Base-by-base conservation (phyloP, 2,329 filamentous ascomycete genomes). In the Allantophomopsis cytisporea region DNA sequence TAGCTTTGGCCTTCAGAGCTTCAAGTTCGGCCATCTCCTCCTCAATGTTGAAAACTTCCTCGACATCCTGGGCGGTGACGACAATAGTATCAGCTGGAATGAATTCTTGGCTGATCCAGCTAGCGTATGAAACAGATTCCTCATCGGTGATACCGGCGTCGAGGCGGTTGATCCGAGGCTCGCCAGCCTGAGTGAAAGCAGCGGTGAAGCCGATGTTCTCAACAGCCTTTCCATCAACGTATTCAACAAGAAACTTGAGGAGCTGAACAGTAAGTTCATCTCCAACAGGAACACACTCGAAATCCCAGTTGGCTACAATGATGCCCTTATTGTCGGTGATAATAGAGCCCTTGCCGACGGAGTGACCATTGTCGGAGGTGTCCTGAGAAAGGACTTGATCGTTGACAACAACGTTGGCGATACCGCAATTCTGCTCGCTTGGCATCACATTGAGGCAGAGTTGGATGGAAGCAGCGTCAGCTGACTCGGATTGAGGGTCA, bases 361-460 rank as follows among this genome's bases (percentile, higher is more conserved):
- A 45, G 7, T 43, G 35, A n/a, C 61, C 60, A 40, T 57, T 51
- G 15, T 51, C 58, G 11, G 45, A 36, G 6, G 42, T 23, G 34
- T 60, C 56, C 42, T 64, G 61, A 13, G 54, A 45, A 5, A 72
- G 55, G 5, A 51, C 31, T 41, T 65, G 60, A 42, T 61, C 64
- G 50, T 70, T 64, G 42, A 73, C 50, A 14, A 60, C 63, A 41
- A 71, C 55, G 45, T 65, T 66, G 45, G 60, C 62, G 48, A 56
- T 57, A 2, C 62, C 66, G 47, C 69, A 73, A 18, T 62, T 56
- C n/a, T 59, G 51, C 8, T 55, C 54, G 8, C 66, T 64, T 41
- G 66, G 61, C 23, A 62, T 51, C 31, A 72, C 54, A 44, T 68
- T 60, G 36, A 73, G 49, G 35, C 58, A 58, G 37, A 72, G 46